These are phyloP conservation scores for Pseudofabraea citricarpa DNA, from an alignment of 2,329 filamentous ascomycete species.

Conservation along the genomic window DNA sequence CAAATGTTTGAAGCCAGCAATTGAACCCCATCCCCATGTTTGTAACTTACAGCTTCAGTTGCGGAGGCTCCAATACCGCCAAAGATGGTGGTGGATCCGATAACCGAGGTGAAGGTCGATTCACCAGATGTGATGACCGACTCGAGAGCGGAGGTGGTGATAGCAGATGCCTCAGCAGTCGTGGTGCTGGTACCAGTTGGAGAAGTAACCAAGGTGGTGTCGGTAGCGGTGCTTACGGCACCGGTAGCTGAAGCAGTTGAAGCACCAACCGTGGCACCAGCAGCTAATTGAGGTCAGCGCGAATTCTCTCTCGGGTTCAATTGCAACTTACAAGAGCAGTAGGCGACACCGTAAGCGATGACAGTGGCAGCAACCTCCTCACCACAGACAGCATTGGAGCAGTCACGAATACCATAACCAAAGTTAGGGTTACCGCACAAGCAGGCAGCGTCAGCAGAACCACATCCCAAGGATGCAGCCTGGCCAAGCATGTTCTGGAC, in stretches of 20 bases:
- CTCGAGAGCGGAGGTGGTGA: conserved; percentile 21
- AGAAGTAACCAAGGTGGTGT: conserved; percentile 1
- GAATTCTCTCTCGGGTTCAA: neutral
- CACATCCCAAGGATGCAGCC: conserved; percentile 35
- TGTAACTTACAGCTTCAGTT: neutral
- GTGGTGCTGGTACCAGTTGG: conserved; percentile 2
- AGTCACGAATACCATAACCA: conserved; percentile 42
- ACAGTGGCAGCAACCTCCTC: conserved; percentile 20
- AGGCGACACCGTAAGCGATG: conserved; percentile 22
- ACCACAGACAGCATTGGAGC: conserved; percentile 36
- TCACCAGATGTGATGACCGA: conserved; percentile 15
- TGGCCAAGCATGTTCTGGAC: conserved; percentile 40
- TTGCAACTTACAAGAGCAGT: conserved; percentile 20
- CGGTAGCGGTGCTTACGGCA: conserved; percentile 2
- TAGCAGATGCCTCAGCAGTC: conserved; percentile 10
- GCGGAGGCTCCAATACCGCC: conserved; percentile 7
- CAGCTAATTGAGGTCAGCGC: neutral
- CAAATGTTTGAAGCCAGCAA: too few relatives aligned
- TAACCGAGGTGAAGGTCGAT: conserved; percentile 17
- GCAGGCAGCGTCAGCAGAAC: conserved; percentile 31
- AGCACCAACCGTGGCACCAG: conserved; percentile 2
- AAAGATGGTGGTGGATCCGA: conserved; percentile 22
- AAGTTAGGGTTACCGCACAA: conserved; percentile 40
- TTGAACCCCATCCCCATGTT: too few relatives aligned
- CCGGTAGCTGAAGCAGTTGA: conserved; percentile 5